phyloP scores from a whole-genome alignment of 768 basidiomycete species.

The Lyophyllum atratum region DNA sequence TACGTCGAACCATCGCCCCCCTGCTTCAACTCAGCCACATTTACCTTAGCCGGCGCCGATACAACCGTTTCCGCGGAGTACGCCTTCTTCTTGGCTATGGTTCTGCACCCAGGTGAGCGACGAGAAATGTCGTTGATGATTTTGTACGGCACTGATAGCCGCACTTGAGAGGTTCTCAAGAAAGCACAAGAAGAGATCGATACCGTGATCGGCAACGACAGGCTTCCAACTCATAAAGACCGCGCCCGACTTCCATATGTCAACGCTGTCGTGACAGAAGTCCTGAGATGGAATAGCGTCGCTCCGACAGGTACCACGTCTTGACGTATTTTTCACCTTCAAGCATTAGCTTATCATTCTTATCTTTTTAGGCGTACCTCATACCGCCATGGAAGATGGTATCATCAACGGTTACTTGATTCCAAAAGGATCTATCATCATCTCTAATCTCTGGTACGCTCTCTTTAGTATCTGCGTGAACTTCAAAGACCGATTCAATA shows the following conservation, averaged over 20 bases:
- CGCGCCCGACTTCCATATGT: background rate
- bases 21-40: background rate
- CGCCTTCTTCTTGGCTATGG: background rate
- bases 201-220: background rate
- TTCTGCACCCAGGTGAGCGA: background rate
- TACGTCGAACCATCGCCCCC: constrained; percentile 14
- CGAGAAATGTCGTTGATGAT: background rate
- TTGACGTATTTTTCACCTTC: background rate
- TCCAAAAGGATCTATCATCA: background rate
- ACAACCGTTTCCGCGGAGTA: background rate
- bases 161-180: background rate
- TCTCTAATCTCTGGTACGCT: background rate
- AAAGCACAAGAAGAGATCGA: background rate
- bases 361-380: background rate
- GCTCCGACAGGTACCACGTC: background rate
- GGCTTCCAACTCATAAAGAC: background rate
- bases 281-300: background rate
- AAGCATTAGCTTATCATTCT: background rate
- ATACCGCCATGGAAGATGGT: background rate
- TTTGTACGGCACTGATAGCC: background rate
- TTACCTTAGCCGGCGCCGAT: background rate
- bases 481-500: background rate
- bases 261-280: background rate
- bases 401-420: background rate
- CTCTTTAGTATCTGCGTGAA: background rate